phyloP scores from a whole-genome alignment of 805 yeast species.

The Kuraishia ogatae region DNA sequence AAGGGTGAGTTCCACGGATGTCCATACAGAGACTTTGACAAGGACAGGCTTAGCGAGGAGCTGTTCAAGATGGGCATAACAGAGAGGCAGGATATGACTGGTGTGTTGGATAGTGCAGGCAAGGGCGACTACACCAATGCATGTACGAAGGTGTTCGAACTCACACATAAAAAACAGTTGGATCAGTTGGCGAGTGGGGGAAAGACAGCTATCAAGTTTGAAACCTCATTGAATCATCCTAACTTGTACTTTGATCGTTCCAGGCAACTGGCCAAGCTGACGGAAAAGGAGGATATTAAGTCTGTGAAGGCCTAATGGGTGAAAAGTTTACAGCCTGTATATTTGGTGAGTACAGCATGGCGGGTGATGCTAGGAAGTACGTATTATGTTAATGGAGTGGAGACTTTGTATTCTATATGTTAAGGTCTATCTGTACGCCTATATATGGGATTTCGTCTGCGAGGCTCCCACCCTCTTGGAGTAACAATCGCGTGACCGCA shows the following conservation, averaged over 20 bases:
- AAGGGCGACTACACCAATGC: slow-evolving; percentile 75
- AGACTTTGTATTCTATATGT: no score
- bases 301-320: not conserved
- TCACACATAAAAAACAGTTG: slow-evolving; percentile 43
- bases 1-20: slow-evolving; percentile 80
- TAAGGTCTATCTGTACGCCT: no score
- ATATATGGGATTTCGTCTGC: not conserved
- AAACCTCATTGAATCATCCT: slow-evolving; percentile 72
- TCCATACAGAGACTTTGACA: slow-evolving; percentile 72
- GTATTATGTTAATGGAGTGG: no score
- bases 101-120: slow-evolving; percentile 58
- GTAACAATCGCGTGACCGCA: not conserved
- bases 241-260: slow-evolving; percentile 80
- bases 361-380: no score
- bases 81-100: slow-evolving; percentile 36
- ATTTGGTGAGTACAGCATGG: no score
- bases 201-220: slow-evolving; percentile 32
- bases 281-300: slow-evolving; percentile 9
- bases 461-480: not conserved
- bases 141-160: slow-evolving; percentile 82
- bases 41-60: slow-evolving; percentile 51
- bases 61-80: slow-evolving; percentile 57
- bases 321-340: no score
- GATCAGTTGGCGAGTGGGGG: slow-evolving; percentile 27
- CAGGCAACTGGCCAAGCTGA: slow-evolving; percentile 40